These are phyloP conservation scores for Vitis amurensis DNA, from an alignment of 164 flowering plant species.

Conservation along the genomic window DNA sequence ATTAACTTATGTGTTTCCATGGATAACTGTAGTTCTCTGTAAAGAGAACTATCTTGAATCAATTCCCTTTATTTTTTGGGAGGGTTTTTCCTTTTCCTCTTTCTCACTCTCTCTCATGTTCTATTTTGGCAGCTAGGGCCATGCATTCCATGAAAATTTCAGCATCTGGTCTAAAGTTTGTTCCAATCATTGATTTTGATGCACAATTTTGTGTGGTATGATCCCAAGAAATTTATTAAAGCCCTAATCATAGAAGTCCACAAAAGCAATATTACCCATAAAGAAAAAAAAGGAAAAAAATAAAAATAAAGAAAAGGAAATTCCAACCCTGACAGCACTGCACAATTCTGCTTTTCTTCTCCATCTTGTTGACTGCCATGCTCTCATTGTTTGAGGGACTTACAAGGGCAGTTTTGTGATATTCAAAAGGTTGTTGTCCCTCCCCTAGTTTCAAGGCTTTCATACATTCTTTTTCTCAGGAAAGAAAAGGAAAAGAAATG, in stretches of 20 bases:
- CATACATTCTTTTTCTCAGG: not conserved
- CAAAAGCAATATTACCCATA: conserved; percentile 22
- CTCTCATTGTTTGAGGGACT: not conserved
- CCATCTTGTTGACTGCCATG: conserved; percentile 25
- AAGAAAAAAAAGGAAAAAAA: not conserved
- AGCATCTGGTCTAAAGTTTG: conserved; percentile 26
- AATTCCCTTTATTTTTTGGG: not conserved
- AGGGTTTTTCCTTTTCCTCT: not conserved
- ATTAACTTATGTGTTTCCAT: too few species aligned
- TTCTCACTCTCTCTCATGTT: not conserved
- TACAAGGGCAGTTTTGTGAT: not conserved
- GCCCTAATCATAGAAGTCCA: conserved; percentile 31
- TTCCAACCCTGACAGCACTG: conserved; percentile 12
- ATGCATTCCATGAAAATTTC: conserved; percentile 2
- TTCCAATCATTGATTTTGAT: conserved; percentile 38
- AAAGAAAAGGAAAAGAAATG: not conserved
- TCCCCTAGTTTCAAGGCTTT: conserved; percentile 23
- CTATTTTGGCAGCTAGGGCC: not conserved
- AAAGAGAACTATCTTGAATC: too few species aligned
- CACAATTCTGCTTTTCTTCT: conserved; percentile 14
- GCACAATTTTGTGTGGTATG: conserved; percentile 22
- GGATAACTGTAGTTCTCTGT: too few species aligned
- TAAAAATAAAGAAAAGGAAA: conserved; percentile 6
- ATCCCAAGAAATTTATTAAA: conserved; percentile 32
- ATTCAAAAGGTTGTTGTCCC: not conserved